phyloP scores from a whole-genome alignment of 495 filamentous ascomycete genomes.

The Terfezia boudieri region DNA sequence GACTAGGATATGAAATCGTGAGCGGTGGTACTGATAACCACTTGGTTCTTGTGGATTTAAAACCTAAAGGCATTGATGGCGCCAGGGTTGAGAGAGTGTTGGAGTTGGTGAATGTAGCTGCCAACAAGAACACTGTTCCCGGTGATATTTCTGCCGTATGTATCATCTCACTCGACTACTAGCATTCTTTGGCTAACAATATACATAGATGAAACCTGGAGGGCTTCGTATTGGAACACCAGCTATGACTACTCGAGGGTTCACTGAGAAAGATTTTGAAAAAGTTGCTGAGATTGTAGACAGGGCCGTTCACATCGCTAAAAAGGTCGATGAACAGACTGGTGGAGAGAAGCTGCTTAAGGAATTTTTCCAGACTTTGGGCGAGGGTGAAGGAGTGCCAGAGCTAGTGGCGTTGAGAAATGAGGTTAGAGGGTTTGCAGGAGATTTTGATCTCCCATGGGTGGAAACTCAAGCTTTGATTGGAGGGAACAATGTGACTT shows the following conservation, averaged over 20 bases:
- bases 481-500: no score
- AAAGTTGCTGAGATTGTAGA: constrained; percentile 88
- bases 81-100: constrained; percentile 85
- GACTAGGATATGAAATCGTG: constrained; percentile 75
- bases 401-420: constrained; percentile 72
- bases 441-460: constrained; percentile 82
- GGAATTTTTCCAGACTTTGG: constrained; percentile 64
- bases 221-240: constrained; percentile 84
- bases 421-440: constrained; percentile 91
- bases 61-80: constrained; percentile 73
- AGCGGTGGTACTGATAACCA: constrained; percentile 94
- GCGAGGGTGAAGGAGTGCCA: constrained; percentile 55
- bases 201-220: constrained; percentile 44
- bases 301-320: constrained; percentile 64
- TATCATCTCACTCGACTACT: background rate
- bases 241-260: constrained; percentile 91
- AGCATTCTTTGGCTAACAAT: background rate
- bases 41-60: constrained; percentile 83
- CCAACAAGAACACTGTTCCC: constrained; percentile 97
- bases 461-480: background rate
- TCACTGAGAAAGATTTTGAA: constrained; percentile 65
- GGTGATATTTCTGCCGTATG: constrained; percentile 60
- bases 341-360: constrained; percentile 67
- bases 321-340: constrained; percentile 54
- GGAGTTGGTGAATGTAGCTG: constrained; percentile 82